Evolutionary conservation across 1,139 yeast species (phyloP).

Genomic region (Eremothecium sinecaudum): DNA sequence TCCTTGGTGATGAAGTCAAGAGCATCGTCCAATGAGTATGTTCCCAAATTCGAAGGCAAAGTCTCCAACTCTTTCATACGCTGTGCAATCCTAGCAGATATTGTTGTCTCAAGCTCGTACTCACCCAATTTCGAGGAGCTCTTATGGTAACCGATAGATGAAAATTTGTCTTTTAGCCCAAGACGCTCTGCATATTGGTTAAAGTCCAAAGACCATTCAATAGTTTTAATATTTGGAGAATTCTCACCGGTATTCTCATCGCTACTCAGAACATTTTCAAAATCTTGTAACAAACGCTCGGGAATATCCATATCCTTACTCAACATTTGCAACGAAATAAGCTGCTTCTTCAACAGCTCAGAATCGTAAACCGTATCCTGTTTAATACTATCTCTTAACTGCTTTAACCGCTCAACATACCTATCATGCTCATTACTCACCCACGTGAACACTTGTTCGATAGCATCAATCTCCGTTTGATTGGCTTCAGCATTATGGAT

Average conservation of each 20-base stretch:
- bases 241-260: constrained; percentile 1
- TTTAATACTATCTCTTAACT: constrained; percentile 24
- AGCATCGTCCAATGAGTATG: constrained; percentile 40
- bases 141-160: constrained; percentile 18
- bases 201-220: constrained; percentile 29
- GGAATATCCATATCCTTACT: constrained; percentile 77
- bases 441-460: constrained; percentile 30
- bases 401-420: constrained; percentile 29
- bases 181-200: constrained; percentile 30
- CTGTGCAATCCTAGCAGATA: constrained; percentile 50
- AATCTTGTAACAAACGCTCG: constrained; percentile 32
- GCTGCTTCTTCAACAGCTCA: constrained; percentile 52
- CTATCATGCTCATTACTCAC: constrained; percentile 33
- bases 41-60: constrained; percentile 67
- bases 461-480: constrained; percentile 26
- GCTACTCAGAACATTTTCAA: constrained; percentile 8
- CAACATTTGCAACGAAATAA: constrained; percentile 65
- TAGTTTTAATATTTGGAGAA: constrained; percentile 14
- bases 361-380: constrained; percentile 35
- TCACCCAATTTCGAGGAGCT: constrained; percentile 21
- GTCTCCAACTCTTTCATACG: constrained; percentile 69
- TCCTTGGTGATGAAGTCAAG: constrained; percentile 36
- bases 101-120: constrained; percentile 40
- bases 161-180: constrained; percentile 30
- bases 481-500: constrained; percentile 21